A percentile compares a stretch with the other conserved stretches of the same genome.
Conservation (phyloP, 345 rosid species). For the Moricandia arvensis region DNA sequence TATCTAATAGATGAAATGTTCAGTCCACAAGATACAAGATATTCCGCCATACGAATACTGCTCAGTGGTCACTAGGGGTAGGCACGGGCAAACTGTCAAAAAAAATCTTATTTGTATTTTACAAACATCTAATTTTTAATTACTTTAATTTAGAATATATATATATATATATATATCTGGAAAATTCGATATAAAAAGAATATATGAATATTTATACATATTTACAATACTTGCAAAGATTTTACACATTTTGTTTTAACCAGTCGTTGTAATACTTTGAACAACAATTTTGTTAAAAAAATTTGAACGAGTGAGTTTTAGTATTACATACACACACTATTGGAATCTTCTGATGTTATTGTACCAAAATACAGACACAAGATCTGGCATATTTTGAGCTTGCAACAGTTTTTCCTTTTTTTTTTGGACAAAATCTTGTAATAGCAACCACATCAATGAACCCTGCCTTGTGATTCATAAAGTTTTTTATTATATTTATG, state of each 20-base stretch:
- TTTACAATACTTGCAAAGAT: too few species aligned
- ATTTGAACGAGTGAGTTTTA: not conserved
- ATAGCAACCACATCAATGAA: too few species aligned
- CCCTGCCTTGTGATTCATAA: too few species aligned
- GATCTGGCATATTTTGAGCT: not conserved
- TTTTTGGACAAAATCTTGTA: not conserved
- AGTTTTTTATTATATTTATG: too few species aligned
- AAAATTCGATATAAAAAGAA: too few species aligned
- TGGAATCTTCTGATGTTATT: not conserved
- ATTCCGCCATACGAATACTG: slow-evolving; percentile 1
- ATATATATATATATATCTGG: too few species aligned
- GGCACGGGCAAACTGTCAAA: too few species aligned
- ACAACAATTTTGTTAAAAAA: not conserved
- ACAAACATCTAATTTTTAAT: too few species aligned
- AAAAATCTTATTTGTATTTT: too few species aligned
- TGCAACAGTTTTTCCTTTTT: not conserved
- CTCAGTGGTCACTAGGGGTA: not conserved
- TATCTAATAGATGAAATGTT: slow-evolving; percentile 22
- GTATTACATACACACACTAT: not conserved
- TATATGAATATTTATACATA: not conserved
- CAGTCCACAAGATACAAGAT: slow-evolving; percentile 9
- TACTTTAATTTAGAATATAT: too few species aligned
- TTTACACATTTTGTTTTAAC: not conserved
- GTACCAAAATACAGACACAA: not conserved
- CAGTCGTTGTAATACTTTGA: slow-evolving; percentile 8